Evolutionary conservation across 352 stramenopile genomes (phyloP).

Genomic region (Pythium guiyangense): DNA sequence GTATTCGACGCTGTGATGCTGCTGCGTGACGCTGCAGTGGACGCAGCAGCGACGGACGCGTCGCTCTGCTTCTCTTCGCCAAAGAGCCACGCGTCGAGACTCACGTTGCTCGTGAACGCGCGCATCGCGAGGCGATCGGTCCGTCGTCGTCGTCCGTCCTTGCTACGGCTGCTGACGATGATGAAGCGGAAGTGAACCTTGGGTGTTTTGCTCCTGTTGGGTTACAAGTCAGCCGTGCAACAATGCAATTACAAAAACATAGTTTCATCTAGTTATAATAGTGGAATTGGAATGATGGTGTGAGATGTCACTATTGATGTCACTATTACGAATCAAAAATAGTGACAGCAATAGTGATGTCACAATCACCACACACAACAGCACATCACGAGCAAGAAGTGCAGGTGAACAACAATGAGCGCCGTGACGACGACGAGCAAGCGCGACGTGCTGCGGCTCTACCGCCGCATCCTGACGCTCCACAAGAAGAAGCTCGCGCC

Average conservation of each 20-base stretch:
- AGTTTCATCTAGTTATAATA: too few species aligned
- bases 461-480: slow-evolving; percentile 75
- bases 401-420: slow-evolving; percentile 18
- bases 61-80: slow-evolving; percentile 48
- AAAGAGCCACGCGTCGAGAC: slow-evolving; percentile 80
- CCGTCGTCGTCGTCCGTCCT: too few species aligned
- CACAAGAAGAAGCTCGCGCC: slow-evolving; percentile 69
- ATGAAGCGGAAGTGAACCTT: too few species aligned
- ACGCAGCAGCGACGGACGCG: slow-evolving; percentile 1
- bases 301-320: too few species aligned
- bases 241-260: too few species aligned
- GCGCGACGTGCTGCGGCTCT: slow-evolving; percentile 56
- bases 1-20: background rate
- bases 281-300: rapidly evolving
- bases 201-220: too few species aligned
- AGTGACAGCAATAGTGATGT: too few species aligned
- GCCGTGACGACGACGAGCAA: slow-evolving; percentile 25
- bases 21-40: slow-evolving; percentile 3
- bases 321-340: too few species aligned
- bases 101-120: slow-evolving; percentile 33
- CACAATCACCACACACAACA: background rate
- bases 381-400: slow-evolving; percentile 12
- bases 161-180: too few species aligned
- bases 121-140: slow-evolving; percentile 28
- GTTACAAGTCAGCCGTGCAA: too few species aligned